These are phyloP conservation scores for Epichloe brachyelytri DNA, from an alignment of 2,329 filamentous ascomycete genomes.

Conservation along the genomic window DNA sequence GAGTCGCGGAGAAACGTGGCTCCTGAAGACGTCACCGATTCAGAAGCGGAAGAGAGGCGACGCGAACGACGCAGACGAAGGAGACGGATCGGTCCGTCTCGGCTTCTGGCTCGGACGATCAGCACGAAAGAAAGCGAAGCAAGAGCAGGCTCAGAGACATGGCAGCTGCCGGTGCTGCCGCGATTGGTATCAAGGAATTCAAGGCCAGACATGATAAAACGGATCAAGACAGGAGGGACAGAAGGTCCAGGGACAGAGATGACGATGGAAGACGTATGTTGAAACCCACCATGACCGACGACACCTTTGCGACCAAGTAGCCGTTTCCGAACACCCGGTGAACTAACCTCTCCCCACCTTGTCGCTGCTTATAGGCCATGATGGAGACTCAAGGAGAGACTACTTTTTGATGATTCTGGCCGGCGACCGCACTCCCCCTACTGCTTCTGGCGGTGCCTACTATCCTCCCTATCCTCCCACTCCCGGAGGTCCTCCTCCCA, in stretches of 20 bases:
- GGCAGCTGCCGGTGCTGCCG: slow-evolving; percentile 41
- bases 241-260: slow-evolving; percentile 21
- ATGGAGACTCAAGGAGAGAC: slow-evolving; percentile 22
- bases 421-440: slow-evolving; percentile 32
- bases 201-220: slow-evolving; percentile 28
- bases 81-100: slow-evolving; percentile 23
- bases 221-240: slow-evolving; percentile 29
- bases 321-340: neutral
- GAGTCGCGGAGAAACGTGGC: slow-evolving; percentile 21
- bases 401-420: slow-evolving; percentile 22
- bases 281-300: neutral
- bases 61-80: slow-evolving; percentile 23
- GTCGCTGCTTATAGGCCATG: slow-evolving; percentile 16
- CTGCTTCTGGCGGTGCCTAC: slow-evolving; percentile 38
- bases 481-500: slow-evolving; percentile 9
- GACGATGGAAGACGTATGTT: slow-evolving; percentile 13
- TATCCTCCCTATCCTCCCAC: slow-evolving; percentile 29
- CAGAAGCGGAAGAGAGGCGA: slow-evolving; percentile 32
- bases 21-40: slow-evolving; percentile 31
- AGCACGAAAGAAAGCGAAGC: slow-evolving; percentile 33
- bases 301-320: neutral
- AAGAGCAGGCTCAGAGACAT: slow-evolving; percentile 41
- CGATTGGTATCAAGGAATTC: slow-evolving; percentile 49
- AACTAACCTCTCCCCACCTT: neutral
- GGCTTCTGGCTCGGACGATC: slow-evolving; percentile 19